Base-by-base conservation (phyloP, 1,284 basidiomycete genomes). In the Trametes sp. region DNA sequence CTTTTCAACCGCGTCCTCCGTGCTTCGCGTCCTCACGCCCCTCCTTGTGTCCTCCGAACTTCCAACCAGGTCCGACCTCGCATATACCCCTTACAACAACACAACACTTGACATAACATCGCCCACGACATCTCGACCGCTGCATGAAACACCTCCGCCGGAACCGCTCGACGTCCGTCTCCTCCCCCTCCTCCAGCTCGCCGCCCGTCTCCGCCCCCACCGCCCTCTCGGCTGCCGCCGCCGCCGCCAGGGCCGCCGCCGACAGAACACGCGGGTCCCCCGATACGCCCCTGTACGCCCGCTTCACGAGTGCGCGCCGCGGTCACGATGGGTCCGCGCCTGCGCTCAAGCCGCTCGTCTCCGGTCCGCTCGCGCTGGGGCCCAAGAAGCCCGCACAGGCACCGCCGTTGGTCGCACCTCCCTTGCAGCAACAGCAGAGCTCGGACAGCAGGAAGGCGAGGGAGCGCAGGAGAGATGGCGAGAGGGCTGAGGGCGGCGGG, bases 271-370 rank as follows among this genome's bases (percentile, higher is more conserved):
- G 48, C 57, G 5, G 54, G 29, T 11, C 62, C 46, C 35, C 31
- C 14, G 42, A 64, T 10, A 64, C 73, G 10, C 75, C 75, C 10
- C 64, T 76, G n/a, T 74, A 73, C 54, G 72, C 75, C 23, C 73
- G 74, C 23, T 76, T 76, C 50, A 65, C 74, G 23, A 57, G 59
- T 31, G 24, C 64, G 10, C 63, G 63, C 31, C 64, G 60, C 19
- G 54, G 55, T 4, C 58, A 64, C 23, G 63, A 54, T n/a, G 52
- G 63, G 21, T 35, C 58, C n/a, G 38, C 14, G 38, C 38, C 38
- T 19, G 2, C 38, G 38, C 38, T 41, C 38, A 72, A 70, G 42
- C 70, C 70, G 10, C 57, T 72, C 21, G 75, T 76, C 11, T 75
- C 75, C 14, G 74, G 72, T 28, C 75, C 75, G 21, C 69, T 73